Evolutionary conservation across 305 asterid species (phyloP).

Genomic region (Fraxinus sp.): DNA sequence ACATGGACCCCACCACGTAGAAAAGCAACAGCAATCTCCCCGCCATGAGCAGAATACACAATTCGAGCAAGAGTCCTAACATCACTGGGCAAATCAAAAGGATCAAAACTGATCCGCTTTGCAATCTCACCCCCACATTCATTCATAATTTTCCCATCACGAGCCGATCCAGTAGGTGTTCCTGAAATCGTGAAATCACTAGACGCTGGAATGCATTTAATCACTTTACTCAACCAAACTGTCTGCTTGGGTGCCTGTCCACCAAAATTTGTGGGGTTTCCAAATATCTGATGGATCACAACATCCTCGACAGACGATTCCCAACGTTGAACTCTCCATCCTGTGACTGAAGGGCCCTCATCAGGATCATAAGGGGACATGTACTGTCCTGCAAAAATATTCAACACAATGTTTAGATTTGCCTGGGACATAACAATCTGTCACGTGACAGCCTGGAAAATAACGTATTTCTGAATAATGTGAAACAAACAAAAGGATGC

Average conservation of each 20-base stretch:
- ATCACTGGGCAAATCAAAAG: constrained; percentile 96
- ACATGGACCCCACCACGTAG: constrained; percentile 84
- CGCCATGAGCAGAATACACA: constrained; percentile 97
- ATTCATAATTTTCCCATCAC: constrained; percentile 51
- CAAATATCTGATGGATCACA: constrained; percentile 96
- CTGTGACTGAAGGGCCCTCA: constrained; percentile 97
- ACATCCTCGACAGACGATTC: constrained; percentile 95
- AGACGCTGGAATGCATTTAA: constrained; percentile 85
- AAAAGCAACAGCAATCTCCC: constrained; percentile 96
- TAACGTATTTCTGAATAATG: background rate
- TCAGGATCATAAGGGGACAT: constrained; percentile 99
- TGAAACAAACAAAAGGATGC: background rate
- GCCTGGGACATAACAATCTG: background rate
- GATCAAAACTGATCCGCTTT: constrained; percentile 82
- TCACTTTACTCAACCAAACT: constrained; percentile 94
- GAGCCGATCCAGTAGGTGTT: constrained; percentile 39
- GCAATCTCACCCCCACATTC: constrained; percentile 58
- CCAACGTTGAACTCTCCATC: constrained; percentile 99
- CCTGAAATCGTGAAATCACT: constrained; percentile 57
- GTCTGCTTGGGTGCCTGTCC: constrained; percentile 96
- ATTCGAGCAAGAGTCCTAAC: constrained; percentile 94
- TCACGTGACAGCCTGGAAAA: background rate
- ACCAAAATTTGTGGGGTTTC: constrained; percentile 80
- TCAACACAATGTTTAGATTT: constrained; percentile 15
- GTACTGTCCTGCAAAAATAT: constrained; percentile 80